Base-by-base conservation (phyloP, 2,329 filamentous ascomycete genomes). In the Sporothrix phasma region DNA sequence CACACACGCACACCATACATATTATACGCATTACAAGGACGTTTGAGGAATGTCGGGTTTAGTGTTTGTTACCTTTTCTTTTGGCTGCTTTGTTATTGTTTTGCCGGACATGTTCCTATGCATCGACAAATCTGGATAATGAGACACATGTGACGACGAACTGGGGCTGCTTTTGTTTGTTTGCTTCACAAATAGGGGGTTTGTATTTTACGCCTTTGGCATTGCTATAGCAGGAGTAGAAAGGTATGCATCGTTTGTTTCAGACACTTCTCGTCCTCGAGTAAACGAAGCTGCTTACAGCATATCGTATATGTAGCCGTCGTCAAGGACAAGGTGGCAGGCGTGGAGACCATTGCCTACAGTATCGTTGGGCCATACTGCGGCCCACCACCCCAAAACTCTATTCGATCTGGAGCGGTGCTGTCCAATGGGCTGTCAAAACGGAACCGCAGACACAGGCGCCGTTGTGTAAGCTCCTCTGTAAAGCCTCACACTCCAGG, bases 11-110 rank as follows among this genome's bases (percentile, higher is more conserved):
- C 5, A 31, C 19, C 5, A 61, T 26, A 61, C 17, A n/a, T 22
- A 58, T n/a, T 43, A 58, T 58, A 43, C 29, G 37, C 37, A 58
- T 58, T 17, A 49, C 54, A 24, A 41, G 37, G 62, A 45, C 46
- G 26, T 46, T 46, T 19, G 7, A 24, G 51, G 24, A 15, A 41
- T 8, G 39, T 19, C 2, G n/a, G 39, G 39, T 5, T 6, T 60
- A 41, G 19, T 34, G 46, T 26, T 17, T 1, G 22, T 24, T 39
- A 2, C 3, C 17, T 37, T 31, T 24, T 5, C 29, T 22, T 22
- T 8, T 31, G 7, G 41, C 56, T 26, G 26, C 17, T 37, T 58
- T n/a, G 3, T 39, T 46, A 37, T 39, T 26, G 7, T 26, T 37
- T 37, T 60, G 26, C 49, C 15, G 19, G 10, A 11, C 31, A 56